A percentile compares a stretch with the other conserved stretches of the same genome.
phyloP scores from a whole-genome alignment of 345 rosid species.

The Gossypium anomalum region DNA sequence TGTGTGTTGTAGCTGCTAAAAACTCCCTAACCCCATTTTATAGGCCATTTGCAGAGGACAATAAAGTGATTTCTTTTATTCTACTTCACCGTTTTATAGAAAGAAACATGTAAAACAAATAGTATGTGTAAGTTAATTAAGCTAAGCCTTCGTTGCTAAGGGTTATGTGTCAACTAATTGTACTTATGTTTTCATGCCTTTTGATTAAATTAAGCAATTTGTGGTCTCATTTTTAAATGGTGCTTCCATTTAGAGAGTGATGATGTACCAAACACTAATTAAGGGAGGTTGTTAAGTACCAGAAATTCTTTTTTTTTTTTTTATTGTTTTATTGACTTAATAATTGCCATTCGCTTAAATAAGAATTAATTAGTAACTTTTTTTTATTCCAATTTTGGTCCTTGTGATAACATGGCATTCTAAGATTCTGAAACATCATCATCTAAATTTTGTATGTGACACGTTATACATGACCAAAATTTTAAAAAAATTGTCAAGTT shows the following conservation, averaged over 20 bases:
- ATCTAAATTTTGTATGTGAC: too few species aligned
- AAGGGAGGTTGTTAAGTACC: not conserved
- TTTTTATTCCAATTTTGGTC: too few species aligned
- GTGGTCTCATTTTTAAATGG: not conserved
- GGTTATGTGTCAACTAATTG: not conserved
- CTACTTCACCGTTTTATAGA: not conserved
- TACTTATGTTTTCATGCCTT: not conserved
- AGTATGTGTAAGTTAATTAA: too few species aligned
- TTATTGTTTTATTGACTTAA: too few species aligned
- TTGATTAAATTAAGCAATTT: not conserved
- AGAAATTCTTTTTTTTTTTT: not conserved
- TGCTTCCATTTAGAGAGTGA: not conserved
- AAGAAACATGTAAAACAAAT: not conserved
- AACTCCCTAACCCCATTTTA: not conserved
- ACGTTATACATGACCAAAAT: too few species aligned
- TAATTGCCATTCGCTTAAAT: too few species aligned
- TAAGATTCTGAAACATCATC: too few species aligned
- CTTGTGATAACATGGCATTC: not conserved
- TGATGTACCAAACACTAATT: conserved; percentile 4
- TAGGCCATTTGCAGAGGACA: conserved; percentile 5
- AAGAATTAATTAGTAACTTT: too few species aligned
- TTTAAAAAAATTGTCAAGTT: too few species aligned
- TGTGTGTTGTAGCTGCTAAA: not conserved
- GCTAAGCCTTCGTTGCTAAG: too few species aligned
- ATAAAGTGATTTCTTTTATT: conserved; percentile 1